Conservation (phyloP, 345 rosid species). For the Eucalyptus decipiens region DNA sequence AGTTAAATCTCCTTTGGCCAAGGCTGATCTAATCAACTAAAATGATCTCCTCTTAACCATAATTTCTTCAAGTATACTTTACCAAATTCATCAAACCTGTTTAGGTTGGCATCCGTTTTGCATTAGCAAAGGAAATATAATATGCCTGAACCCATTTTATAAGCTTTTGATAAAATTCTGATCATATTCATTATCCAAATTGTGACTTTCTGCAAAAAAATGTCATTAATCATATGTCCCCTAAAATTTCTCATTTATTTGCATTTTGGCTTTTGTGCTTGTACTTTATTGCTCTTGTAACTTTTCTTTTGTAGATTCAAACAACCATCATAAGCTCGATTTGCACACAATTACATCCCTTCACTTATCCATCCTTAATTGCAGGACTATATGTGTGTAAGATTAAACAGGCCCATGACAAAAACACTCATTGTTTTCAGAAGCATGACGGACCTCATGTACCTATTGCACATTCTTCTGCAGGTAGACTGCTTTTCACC, state of each 20-base stretch:
- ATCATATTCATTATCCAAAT: neutral
- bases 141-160: neutral
- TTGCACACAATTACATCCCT: neutral
- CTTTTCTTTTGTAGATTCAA: neutral
- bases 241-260: neutral
- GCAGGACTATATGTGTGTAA: slow-evolving; percentile 52
- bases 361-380: neutral
- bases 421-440: slow-evolving; percentile 31
- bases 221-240: neutral
- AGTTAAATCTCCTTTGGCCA: neutral
- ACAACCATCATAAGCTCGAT: neutral
- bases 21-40: neutral
- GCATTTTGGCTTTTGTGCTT: neutral
- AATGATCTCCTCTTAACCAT: neutral
- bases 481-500: slow-evolving; percentile 34
- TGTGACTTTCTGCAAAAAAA: neutral
- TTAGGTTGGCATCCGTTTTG: neutral
- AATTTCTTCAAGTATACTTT: neutral
- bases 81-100: neutral
- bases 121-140: neutral
- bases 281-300: neutral
- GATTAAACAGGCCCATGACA: slow-evolving; percentile 31
- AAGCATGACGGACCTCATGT: slow-evolving; percentile 53
- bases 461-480: slow-evolving; percentile 60
- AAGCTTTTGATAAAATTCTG: neutral